Percentiles rank a stretch among this genome's conserved stretches.
Evolutionary conservation across 495 filamentous ascomycete species (phyloP).

Genomic region (Pyronema omphalodes): DNA sequence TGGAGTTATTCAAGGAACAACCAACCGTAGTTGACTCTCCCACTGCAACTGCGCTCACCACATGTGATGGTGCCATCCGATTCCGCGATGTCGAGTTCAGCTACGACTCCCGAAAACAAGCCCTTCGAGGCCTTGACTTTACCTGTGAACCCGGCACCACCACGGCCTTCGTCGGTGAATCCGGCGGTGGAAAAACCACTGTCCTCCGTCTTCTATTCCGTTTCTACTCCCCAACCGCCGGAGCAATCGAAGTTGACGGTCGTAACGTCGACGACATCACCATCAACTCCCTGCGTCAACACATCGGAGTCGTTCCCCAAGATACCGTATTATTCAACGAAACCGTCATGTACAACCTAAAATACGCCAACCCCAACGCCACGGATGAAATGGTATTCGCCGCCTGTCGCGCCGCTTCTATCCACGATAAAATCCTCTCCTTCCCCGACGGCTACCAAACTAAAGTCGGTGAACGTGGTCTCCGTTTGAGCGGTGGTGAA

Average conservation of each 20-base stretch:
- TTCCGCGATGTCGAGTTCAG: slow-evolving; percentile 80
- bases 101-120: slow-evolving; percentile 76
- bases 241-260: slow-evolving; percentile 66
- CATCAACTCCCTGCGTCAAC: slow-evolving; percentile 76
- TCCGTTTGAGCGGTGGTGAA: slow-evolving; percentile 84
- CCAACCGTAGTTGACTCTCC: slow-evolving; percentile 50
- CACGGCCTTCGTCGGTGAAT: slow-evolving; percentile 88
- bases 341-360: slow-evolving; percentile 88
- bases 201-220: slow-evolving; percentile 92
- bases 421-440: slow-evolving; percentile 83
- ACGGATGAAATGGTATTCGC: slow-evolving; percentile 73
- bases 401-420: slow-evolving; percentile 82
- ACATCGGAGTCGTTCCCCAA: slow-evolving; percentile 92
- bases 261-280: slow-evolving; percentile 69
- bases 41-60: slow-evolving; percentile 34
- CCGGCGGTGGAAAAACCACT: slow-evolving; percentile 90
- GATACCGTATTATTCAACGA: slow-evolving; percentile 96
- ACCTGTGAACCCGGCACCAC: slow-evolving; percentile 73
- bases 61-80: slow-evolving; percentile 60
- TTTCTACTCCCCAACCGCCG: slow-evolving; percentile 69
- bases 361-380: slow-evolving; percentile 74
- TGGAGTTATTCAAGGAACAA: slow-evolving; percentile 88
- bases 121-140: slow-evolving; percentile 65
- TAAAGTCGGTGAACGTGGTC: slow-evolving; percentile 84
- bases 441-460: slow-evolving; percentile 89